phyloP scores from a whole-genome alignment of 2,329 filamentous ascomycete genomes.

The Xylaria polymorpha region DNA sequence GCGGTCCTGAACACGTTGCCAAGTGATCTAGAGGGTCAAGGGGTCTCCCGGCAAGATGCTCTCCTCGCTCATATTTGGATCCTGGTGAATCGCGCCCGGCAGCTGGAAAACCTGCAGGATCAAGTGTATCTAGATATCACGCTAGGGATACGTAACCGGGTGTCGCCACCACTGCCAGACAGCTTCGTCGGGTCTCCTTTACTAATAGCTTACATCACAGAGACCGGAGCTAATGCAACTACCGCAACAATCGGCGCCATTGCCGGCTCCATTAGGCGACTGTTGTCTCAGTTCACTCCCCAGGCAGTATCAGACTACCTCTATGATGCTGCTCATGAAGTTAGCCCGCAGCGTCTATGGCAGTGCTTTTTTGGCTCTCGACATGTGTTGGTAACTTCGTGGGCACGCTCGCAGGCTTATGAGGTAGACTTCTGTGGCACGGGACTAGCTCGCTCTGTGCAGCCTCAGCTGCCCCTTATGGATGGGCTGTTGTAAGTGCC shows the following conservation, averaged over 20 bases:
- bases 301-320: conserved; percentile 55
- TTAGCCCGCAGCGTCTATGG: conserved; percentile 61
- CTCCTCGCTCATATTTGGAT: conserved; percentile 60
- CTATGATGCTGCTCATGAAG: conserved; percentile 57
- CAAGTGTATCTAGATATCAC: conserved; percentile 56
- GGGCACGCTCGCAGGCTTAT: conserved; percentile 54
- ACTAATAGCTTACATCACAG: conserved; percentile 52
- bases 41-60: conserved; percentile 56
- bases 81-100: conserved; percentile 56
- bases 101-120: conserved; percentile 42
- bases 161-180: conserved; percentile 55
- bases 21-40: conserved; percentile 24
- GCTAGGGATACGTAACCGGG: conserved; percentile 54
- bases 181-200: conserved; percentile 59
- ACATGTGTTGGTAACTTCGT: conserved; percentile 59
- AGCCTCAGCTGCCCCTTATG: conserved; percentile 55
- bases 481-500: conserved; percentile 57
- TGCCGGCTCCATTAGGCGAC: conserved; percentile 52
- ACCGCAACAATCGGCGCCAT: conserved; percentile 41
- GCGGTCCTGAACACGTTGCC: conserved; percentile 35
- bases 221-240: conserved; percentile 34
- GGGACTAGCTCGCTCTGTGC: conserved; percentile 50
- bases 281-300: conserved; percentile 53
- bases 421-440: conserved; percentile 58
- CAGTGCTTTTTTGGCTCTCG: conserved; percentile 57